These are phyloP conservation scores for Cladosporium oxysporum DNA, from an alignment of 2,329 filamentous ascomycete genomes.

Conservation along the genomic window DNA sequence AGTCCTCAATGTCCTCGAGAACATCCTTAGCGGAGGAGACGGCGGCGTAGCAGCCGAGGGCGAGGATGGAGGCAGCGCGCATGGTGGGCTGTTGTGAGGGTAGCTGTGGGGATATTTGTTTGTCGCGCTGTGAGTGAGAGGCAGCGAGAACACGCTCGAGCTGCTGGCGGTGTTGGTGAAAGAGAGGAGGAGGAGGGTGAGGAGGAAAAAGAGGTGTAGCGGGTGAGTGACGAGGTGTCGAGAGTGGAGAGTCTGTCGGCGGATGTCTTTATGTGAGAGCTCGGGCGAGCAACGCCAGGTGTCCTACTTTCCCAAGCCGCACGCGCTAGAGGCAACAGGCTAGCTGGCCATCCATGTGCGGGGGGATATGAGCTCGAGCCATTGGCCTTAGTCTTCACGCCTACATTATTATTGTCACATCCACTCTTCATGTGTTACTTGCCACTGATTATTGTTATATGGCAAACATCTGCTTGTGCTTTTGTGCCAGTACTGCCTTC, in stretches of 20 bases:
- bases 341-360: not conserved
- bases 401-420: not conserved
- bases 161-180: not conserved
- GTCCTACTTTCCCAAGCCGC: not conserved
- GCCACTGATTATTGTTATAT: not conserved
- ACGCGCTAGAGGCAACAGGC: not conserved
- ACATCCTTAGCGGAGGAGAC: conserved; percentile 72
- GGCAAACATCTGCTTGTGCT: not conserved
- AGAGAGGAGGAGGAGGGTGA: conserved; percentile 1
- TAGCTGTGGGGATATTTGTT: not conserved
- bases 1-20: conserved; percentile 66
- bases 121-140: not conserved
- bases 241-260: not conserved
- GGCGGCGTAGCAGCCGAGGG: conserved; percentile 67
- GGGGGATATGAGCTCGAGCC: not conserved
- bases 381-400: not conserved
- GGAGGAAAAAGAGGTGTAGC: not conserved
- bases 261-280: conserved; percentile 2
- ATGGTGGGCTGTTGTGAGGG: conserved; percentile 48
- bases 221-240: not conserved
- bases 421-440: not conserved
- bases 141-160: conserved; percentile 18
- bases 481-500: rapidly evolving
- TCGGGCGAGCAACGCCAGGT: not conserved
- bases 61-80: conserved; percentile 81